phyloP scores from a whole-genome alignment of 2,329 filamentous ascomycete species.

The Ambrosiella beaveri region DNA sequence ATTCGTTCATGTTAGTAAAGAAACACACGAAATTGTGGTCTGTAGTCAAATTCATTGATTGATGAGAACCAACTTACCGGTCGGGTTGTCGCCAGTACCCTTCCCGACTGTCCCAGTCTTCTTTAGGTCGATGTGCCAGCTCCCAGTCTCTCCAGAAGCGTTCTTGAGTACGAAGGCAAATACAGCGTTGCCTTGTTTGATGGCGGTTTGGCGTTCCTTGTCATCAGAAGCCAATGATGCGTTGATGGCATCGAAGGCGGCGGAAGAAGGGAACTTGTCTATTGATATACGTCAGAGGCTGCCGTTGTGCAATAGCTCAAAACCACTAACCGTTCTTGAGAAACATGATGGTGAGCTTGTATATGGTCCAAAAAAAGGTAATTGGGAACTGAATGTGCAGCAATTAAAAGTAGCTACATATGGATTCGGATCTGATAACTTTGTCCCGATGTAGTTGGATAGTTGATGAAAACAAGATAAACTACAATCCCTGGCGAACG shows the following conservation, averaged over 20 bases:
- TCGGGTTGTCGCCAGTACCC: conserved; percentile 65
- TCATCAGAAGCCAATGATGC: conserved; percentile 49
- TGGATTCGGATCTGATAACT: not conserved
- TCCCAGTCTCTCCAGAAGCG: conserved; percentile 55
- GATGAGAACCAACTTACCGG: conserved; percentile 36
- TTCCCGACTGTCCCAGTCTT: conserved; percentile 67
- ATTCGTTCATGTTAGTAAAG: conserved; percentile 3
- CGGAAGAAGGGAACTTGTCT: conserved; percentile 80
- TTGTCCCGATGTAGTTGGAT: not conserved
- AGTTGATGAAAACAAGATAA: too few species aligned
- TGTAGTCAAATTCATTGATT: not conserved
- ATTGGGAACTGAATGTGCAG: not conserved
- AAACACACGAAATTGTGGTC: too few species aligned
- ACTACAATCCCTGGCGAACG: too few species aligned
- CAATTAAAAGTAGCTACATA: not conserved
- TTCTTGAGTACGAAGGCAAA: conserved; percentile 94
- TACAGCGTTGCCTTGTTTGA: conserved; percentile 74
- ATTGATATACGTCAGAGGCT: conserved; percentile 5
- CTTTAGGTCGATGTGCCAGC: conserved; percentile 94
- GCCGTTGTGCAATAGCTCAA: not conserved
- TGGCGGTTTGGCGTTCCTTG: conserved; percentile 65
- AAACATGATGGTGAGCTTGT: conserved; percentile 2
- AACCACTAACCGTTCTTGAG: conserved; percentile 10
- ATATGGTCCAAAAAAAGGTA: not conserved
- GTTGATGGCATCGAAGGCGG: conserved; percentile 79